phyloP scores from a whole-genome alignment of 208 protist genomes.

The Wallacemonas sp. region DNA sequence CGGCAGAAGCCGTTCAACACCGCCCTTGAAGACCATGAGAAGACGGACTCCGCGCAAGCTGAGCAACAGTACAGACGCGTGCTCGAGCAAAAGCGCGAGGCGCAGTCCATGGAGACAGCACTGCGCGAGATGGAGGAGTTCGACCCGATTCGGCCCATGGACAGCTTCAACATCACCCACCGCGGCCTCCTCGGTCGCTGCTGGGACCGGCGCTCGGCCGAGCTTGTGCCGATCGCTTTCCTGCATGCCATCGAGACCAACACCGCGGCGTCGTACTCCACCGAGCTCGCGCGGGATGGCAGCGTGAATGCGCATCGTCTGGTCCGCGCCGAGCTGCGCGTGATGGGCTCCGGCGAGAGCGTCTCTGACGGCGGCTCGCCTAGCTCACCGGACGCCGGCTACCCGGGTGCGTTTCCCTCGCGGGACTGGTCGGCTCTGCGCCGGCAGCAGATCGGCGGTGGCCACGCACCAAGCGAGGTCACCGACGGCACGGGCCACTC shows the following conservation, averaged over 20 bases:
- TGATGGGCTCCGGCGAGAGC: constrained; percentile 9
- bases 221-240: constrained; percentile 45
- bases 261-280: not conserved
- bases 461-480: not conserved
- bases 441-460: constrained; percentile 10
- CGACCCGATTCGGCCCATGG: constrained; percentile 52
- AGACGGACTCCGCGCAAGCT: constrained; percentile 48
- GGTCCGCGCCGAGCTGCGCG: constrained; percentile 11
- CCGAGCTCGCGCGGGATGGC: not conserved
- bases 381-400: not conserved
- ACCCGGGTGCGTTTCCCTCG: constrained; percentile 8
- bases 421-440: constrained; percentile 17
- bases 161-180: constrained; percentile 78
- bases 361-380: not conserved
- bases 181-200: constrained; percentile 67
- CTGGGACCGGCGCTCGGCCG: constrained; percentile 59
- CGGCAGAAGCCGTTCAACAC: not conserved
- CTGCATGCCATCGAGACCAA: constrained; percentile 27
- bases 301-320: not conserved
- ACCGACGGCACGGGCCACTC: not conserved
- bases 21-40: constrained; percentile 21
- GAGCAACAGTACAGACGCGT: constrained; percentile 56
- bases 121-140: constrained; percentile 40
- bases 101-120: constrained; percentile 25
- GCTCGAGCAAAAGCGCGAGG: constrained; percentile 41